Percentiles rank a stretch among this genome's conserved stretches.
Conservation (phyloP, 2,329 filamentous ascomycete genomes). For the Fusarium sp. region DNA sequence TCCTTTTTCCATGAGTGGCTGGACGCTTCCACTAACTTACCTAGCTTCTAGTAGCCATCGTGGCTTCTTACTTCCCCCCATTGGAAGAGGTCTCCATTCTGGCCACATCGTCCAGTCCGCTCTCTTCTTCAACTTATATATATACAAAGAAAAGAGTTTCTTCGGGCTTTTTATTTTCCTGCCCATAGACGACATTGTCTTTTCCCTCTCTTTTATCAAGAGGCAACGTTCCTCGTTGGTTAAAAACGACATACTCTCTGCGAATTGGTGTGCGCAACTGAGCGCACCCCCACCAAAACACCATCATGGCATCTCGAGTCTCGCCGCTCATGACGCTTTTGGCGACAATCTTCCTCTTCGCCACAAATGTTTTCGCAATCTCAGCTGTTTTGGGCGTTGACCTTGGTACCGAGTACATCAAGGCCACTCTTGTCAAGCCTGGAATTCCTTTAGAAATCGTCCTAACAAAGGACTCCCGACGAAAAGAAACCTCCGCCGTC, state of each 20-base stretch:
- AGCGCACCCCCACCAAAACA: constrained; percentile 40
- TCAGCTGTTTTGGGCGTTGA: constrained; percentile 91
- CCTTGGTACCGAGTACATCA: constrained; percentile 96
- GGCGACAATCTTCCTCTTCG: constrained; percentile 49
- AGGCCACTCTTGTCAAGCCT: constrained; percentile 94
- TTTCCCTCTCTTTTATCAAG: constrained; percentile 12
- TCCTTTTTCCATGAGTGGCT: constrained; percentile 47
- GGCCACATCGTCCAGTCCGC: constrained; percentile 49
- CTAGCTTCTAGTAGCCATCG: constrained; percentile 40
- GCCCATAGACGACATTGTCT: constrained; percentile 33
- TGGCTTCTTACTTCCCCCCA: constrained; percentile 42
- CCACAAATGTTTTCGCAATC: constrained; percentile 60
- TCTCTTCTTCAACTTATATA: constrained; percentile 29
- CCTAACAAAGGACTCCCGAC: constrained; percentile 95
- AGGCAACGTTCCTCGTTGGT: constrained; percentile 20
- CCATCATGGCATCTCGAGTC: constrained; percentile 48
- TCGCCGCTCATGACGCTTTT: constrained; percentile 53
- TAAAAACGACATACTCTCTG: constrained; percentile 17
- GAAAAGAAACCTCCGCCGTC: constrained; percentile 91
- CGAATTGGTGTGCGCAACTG: constrained; percentile 33
- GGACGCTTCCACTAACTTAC: constrained; percentile 19
- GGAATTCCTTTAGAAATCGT: constrained; percentile 98
- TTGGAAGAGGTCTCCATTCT: constrained; percentile 41
- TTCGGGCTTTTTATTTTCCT: constrained; percentile 18
- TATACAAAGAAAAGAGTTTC: constrained; percentile 25